Base-by-base conservation (phyloP, 2,329 filamentous ascomycete genomes). In the Bimuria novae-zelandiae region DNA sequence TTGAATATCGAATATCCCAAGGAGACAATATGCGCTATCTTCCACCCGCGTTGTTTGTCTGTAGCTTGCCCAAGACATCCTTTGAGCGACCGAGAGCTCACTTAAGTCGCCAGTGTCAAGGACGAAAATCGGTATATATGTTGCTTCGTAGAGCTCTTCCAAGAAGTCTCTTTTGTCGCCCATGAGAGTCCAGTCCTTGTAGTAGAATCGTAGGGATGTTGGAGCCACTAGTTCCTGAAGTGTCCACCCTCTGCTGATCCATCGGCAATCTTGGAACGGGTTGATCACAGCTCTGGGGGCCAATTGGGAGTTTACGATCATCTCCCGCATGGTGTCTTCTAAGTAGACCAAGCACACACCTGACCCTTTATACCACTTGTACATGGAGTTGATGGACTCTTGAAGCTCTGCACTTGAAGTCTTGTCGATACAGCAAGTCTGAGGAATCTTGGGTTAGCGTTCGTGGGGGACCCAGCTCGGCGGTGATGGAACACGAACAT, bases 1-100 rank as follows among this genome's bases (percentile, higher is more conserved):
- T 6, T 68, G 62, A 12, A 69, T 66, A 39, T 67, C 67, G 53
- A 71, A 71, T 8, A 71, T 60, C 2, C 68, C 68, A 1, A 70
- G 60, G 2, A 70, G 44, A 23, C 60, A 65, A 27, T 70, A 71
- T n/a, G 65, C 68, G 1, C 52, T 54, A 44, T 71, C 68, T 47
- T 71, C 68, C 3, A 60, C 36, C 6, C 63, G 60, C 8, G 63
- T 70, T 1, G 67, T 69, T 16, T 64, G 23, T 11, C 70, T 63
- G 16, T 54, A 37, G 14, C 57, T 58, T 7, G 63, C 63, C 70
- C 70, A 72, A 1, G 63, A 64, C 63, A 69, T 68, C 10, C 66
- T 54, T 32, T 68, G 56, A 3, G 64, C 66, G 3, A 69, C 51
- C 0, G 64, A 65, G 3, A 63, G 54, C 23, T 66, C 60, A 19